A percentile compares a stretch with the other conserved stretches of the same genome.
These are phyloP conservation scores for Boletales sp. DNA, from an alignment of 768 basidiomycete species.

Conservation along the genomic window DNA sequence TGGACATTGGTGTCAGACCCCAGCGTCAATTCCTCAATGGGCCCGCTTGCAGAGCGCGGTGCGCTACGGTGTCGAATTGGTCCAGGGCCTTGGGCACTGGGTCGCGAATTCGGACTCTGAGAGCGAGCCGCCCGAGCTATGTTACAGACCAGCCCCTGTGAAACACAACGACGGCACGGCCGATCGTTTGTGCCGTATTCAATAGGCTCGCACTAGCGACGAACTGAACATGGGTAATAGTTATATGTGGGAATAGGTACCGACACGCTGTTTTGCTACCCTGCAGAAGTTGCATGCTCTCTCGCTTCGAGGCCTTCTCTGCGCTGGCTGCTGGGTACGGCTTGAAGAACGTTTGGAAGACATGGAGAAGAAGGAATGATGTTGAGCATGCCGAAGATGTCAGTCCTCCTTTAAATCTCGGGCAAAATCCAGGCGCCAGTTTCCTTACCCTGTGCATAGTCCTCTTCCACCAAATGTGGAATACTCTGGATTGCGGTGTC, in stretches of 20 bases:
- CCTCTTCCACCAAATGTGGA: conserved; percentile 7
- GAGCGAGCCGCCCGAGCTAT: conserved; percentile 15
- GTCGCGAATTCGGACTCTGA: conserved; percentile 17
- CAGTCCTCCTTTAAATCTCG: conserved; percentile 17
- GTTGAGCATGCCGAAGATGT: not conserved
- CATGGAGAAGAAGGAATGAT: conserved; percentile 16
- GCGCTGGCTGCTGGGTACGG: conserved; percentile 6
- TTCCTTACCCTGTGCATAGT: conserved; percentile 8
- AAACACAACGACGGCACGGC: conserved; percentile 22
- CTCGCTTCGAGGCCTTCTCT: conserved; percentile 11
- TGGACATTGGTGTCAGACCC: conserved; percentile 1
- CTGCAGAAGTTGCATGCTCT: conserved; percentile 21
- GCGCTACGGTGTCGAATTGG: conserved; percentile 1
- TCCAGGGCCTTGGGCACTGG: conserved; percentile 8
- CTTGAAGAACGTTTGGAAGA: conserved; percentile 3
- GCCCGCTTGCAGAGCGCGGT: conserved; percentile 5
- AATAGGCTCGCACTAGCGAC: conserved; percentile 14
- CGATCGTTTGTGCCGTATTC: conserved; percentile 15
- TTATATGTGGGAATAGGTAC: not conserved
- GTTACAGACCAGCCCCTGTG: conserved; percentile 8
- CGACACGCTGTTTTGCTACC: conserved; percentile 16
- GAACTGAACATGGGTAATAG: conserved; percentile 1
- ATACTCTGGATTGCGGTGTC: conserved; percentile 8
- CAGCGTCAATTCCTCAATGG: conserved; percentile 4
- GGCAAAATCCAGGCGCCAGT: conserved; percentile 4